Evolutionary conservation across 2,329 filamentous ascomycete species (phyloP).

Genomic region (Nemania abortiva): DNA sequence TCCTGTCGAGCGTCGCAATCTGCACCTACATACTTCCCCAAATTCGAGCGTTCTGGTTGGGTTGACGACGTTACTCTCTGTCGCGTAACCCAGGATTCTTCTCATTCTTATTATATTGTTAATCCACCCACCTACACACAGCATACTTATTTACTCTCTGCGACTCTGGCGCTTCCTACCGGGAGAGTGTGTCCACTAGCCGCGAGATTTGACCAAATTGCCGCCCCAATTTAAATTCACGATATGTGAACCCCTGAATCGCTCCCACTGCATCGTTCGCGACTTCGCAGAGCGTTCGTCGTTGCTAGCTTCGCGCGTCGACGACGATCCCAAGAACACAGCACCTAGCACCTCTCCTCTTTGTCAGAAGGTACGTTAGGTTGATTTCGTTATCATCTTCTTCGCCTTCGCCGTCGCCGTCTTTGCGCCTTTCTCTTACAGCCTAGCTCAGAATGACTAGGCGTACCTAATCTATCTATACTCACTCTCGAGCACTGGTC

Average conservation of each 20-base stretch:
- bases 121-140: no score
- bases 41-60: constrained; percentile 2
- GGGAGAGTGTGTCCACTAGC: neutral
- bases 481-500: neutral
- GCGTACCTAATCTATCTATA: neutral
- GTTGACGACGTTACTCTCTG: neutral
- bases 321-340: neutral
- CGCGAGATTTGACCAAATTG: constrained; percentile 11
- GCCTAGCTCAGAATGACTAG: neutral
- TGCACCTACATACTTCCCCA: constrained; percentile 4
- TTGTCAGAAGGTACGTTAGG: constrained; percentile 21
- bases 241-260: constrained; percentile 37
- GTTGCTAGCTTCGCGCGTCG: constrained; percentile 10
- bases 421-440: neutral
- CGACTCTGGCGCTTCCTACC: constrained; percentile 14
- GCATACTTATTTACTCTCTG: neutral
- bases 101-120: no score
- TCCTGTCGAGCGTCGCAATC: constrained; percentile 11
- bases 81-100: neutral
- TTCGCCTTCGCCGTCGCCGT: neutral
- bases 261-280: constrained; percentile 23
- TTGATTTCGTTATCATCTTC: constrained; percentile 2
- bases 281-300: constrained; percentile 14
- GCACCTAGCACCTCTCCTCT: neutral
- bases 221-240: constrained; percentile 12